A percentile compares a stretch with the other conserved stretches of the same genome.
These are phyloP conservation scores for Moniliophthora roreri DNA, from an alignment of 1,284 basidiomycete species.

Conservation along the genomic window DNA sequence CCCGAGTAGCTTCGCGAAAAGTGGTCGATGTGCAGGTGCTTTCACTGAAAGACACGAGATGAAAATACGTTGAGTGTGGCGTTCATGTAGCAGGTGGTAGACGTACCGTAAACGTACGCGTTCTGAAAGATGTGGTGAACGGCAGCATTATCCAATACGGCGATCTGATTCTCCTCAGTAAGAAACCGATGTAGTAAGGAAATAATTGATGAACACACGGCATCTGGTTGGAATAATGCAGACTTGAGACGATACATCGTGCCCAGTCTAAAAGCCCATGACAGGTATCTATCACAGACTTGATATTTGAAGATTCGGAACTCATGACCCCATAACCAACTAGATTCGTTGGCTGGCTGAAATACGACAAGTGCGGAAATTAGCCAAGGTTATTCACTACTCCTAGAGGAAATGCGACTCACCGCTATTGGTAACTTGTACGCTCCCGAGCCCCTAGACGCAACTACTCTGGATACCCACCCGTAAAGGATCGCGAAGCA, in stretches of 20 bases:
- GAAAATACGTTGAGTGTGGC: neutral
- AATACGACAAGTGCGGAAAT: neutral
- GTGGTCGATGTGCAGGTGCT: constrained; percentile 26
- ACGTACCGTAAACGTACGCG: constrained; percentile 30
- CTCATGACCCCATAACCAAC: constrained; percentile 40
- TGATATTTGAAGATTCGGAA: constrained; percentile 32
- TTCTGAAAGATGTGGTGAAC: constrained; percentile 37
- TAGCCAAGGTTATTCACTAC: too few relatives aligned
- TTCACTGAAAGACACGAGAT: constrained; percentile 23
- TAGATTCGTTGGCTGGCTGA: constrained; percentile 8
- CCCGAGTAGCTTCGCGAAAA: constrained; percentile 28
- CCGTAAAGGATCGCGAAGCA: too few relatives aligned
- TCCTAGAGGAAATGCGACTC: too few relatives aligned
- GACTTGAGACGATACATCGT: constrained; percentile 37
- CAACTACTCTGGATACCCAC: too few relatives aligned
- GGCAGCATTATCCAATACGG: constrained; percentile 35
- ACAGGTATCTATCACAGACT: constrained; percentile 33
- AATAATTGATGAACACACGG: constrained; percentile 24
- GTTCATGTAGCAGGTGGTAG: neutral
- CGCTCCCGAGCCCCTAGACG: too few relatives aligned
- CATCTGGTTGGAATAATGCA: constrained; percentile 37
- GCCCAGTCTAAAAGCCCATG: constrained; percentile 34
- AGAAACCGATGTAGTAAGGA: neutral
- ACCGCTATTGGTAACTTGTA: too few relatives aligned
- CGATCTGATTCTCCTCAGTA: constrained; percentile 24